Evolutionary conservation across 192 early-diverging fungal species (phyloP), one percentile per base, ranked within the genome.

Genomic region (Coemansia sp.): DNA sequence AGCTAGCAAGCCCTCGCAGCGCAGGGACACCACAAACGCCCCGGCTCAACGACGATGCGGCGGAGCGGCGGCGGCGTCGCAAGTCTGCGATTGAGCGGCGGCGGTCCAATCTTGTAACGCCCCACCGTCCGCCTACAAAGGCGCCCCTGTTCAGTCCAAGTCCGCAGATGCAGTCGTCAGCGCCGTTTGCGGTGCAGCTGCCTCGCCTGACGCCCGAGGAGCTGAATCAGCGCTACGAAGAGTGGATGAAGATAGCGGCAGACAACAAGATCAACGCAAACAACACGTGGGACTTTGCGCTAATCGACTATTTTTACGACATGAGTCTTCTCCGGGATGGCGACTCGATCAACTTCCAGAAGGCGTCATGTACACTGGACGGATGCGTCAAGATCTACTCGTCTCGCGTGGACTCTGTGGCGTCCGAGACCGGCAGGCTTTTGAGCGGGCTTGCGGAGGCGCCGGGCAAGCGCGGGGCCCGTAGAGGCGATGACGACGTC

Each of bases 271-370:
- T 99, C 73, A 99, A 94, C 71, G 88, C 88, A 2, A 85, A 86
- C 71, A 99, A 99, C 80, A 94, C 90, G 44, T 99, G 95, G 95
- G 94, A 96, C 68, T 88, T 99, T 71, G 95, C 93, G 12, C 83
- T 99, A n/a, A 98, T 99, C 69, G 95, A 99, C 79, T 98, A 95
- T 72, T 99, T 99, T 71, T 88, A 93, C 73, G 95, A 99, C 75
- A 92, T 99, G 94, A 91, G 88, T 5, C 82, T 99, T 22, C 75
- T 99, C 60, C 86, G 90, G 11, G 94, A 96, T n/a, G 95, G 95
- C 37, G 93, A 96, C 84, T 92, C 94, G 12, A 97, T 99, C 83
- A 99, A 99, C 79, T 99, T 99, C 72, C 95, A 97, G 71, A 96
- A 93, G 68, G 97, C 97, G 19, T 99, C 97, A 45, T 95, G 92